Base-by-base conservation (phyloP, 192 early-diverging fungal genomes). In the Phlyctochytrium bullatum region DNA sequence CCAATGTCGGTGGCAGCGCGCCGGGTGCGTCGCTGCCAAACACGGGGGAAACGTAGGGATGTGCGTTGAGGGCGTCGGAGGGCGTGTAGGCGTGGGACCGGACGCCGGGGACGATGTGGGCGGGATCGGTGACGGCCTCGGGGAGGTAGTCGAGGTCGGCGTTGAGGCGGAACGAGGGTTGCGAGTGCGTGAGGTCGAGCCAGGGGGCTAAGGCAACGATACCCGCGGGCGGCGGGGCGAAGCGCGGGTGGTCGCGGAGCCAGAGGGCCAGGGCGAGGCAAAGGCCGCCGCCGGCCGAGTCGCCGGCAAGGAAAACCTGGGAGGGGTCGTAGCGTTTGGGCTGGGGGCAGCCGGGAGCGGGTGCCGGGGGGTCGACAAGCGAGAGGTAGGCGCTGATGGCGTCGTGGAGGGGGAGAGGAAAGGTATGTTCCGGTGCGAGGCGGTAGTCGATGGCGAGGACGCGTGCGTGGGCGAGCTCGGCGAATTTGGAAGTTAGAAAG, bases 131-230 rank as follows among this genome's bases (percentile, higher is more conserved):
- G 27, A 64, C 35, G 0, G 23, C 6, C 3, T 36, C 30, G 23
- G 73, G 73, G 12, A 75, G 20, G 64, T 75, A 75, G 66, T 78
- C 70, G 32, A 14, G 25, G 28, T 69, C 62, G 3, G 53, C 64
- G 65, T 69, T 71, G 34, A 71, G 36, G 34, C 52, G 50, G 50
- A 69, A 75, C 23, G 30, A 35, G 4, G 73, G 73, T 32, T 59
- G 51, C 0, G 63, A 64, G 40, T 73, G 72, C 16, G 72, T 73
- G 0, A 73, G 62, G 36, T 73, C 72, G 23, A 71, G 62, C 70
- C 70, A 72, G 20, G 70, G 70, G 34, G 68, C 88, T 79, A 90
- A 20, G 81, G 88, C 62, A 81, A 88, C 66, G 75, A 67, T n/a
- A 59, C 75, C 57, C 10, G 70, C 70, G 30, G 62, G 70, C 23